Evolutionary conservation across 768 basidiomycete genomes (phyloP), one percentile per base, ranked within the genome.

Genomic region (Tricholoma matsutake): DNA sequence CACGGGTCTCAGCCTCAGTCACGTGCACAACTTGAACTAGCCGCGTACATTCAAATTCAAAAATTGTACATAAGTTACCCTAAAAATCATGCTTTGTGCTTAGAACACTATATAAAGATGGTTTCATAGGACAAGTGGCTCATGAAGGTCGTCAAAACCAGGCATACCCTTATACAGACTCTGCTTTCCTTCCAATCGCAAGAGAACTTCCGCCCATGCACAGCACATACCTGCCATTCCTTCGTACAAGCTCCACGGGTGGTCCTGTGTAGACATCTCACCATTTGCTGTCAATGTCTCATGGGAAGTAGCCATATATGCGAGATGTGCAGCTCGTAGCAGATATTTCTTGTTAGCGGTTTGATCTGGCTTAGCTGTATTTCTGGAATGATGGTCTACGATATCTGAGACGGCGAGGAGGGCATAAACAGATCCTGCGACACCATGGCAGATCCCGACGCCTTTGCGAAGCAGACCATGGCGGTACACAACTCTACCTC

Each of bases 161-260:
- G 78, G 77, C 67, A 78, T 74, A 16, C 78, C 77, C 57, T 65
- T 71, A 8, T 45, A 29, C 56, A 56, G 14, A 20, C 45, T 62
- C 28, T 61, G 56, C 45, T 65, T 59, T 18, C 62, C 64, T 41
- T 66, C 64, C 66, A 79, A 54, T 39, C 73, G 70, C 43, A 57
- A 63, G 13, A 81, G 61, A 6, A 84, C 71, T 62, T 81, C 81
- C 16, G 73, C 77, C 81, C 81, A 86, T 13, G 83, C 83, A 63
- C 80, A 81, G 62, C 83, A 85, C 78, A 83, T 81, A 25, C 85
- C 85, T 16, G 82, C 81, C 56, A 77, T 59, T n/a, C 85, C 85
- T 62, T 83, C 84, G 61, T 83, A 86, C 59, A 86, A 69, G 65
- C 84, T 85, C 76, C 77, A 82, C 9, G 81, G 83, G 56, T 76